phyloP scores from a whole-genome alignment of 345 rosid genomes.

The Acer yangbiense region DNA sequence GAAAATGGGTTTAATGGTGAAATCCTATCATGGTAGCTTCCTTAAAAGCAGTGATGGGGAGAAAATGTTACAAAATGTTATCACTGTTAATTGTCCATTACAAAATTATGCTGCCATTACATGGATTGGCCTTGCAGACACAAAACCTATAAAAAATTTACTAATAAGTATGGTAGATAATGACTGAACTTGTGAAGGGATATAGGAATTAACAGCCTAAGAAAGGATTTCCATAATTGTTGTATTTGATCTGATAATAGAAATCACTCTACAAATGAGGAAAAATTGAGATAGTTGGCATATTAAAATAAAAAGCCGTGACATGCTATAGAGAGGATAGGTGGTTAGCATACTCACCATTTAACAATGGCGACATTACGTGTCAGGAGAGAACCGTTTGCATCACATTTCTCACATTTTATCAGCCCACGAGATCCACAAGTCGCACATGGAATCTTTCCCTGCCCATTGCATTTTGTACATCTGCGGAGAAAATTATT shows the following conservation, averaged over 20 bases:
- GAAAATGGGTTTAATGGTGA: background rate
- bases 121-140: background rate
- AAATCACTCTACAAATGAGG: background rate
- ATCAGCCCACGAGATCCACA: slow-evolving; percentile 87
- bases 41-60: background rate
- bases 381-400: slow-evolving; percentile 74
- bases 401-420: slow-evolving; percentile 65
- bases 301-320: background rate
- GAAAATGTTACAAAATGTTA: background rate
- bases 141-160: background rate
- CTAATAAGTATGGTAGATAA: background rate
- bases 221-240: background rate
- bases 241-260: background rate
- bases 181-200: background rate
- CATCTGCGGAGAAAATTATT: slow-evolving; percentile 51
- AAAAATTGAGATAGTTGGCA: background rate
- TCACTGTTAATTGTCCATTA: background rate
- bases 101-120: background rate
- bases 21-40: background rate
- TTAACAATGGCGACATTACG: slow-evolving; percentile 57
- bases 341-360: slow-evolving; percentile 52
- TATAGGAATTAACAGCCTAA: background rate
- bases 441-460: slow-evolving; percentile 74
- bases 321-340: background rate
- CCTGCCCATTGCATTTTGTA: slow-evolving; percentile 68